Percentiles rank a stretch among this genome's conserved stretches.
Conservation (phyloP, 2,329 filamentous ascomycete genomes). For the Rugonectria rugulosa region DNA sequence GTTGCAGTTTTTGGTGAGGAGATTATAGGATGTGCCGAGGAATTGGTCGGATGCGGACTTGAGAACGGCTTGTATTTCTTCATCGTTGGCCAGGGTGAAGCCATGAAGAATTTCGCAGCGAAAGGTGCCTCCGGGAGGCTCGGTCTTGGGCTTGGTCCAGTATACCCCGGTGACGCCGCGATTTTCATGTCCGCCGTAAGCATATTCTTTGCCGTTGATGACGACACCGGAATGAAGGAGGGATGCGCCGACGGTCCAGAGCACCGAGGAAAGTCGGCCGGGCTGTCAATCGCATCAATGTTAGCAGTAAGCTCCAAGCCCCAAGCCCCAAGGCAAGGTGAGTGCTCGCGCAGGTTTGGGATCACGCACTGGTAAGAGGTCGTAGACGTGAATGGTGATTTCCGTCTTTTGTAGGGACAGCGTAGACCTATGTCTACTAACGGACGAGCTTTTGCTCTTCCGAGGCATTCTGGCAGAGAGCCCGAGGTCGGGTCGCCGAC, state of each 20-base stretch:
- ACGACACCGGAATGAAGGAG: constrained; percentile 86
- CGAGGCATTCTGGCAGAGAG: constrained; percentile 38
- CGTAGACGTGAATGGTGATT: constrained; percentile 79
- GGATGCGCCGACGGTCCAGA: constrained; percentile 80
- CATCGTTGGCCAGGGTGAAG: constrained; percentile 73
- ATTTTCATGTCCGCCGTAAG: constrained; percentile 82
- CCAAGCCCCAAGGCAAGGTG: constrained; percentile 5
- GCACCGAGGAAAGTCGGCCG: constrained; percentile 74
- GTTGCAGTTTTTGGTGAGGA: constrained; percentile 87
- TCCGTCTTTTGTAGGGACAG: constrained; percentile 76
- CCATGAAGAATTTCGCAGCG: constrained; percentile 78
- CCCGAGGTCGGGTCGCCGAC: constrained; percentile 6
- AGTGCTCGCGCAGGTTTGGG: constrained; percentile 5
- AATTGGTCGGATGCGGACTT: constrained; percentile 75
- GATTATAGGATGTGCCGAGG: constrained; percentile 78
- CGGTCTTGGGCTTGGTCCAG: constrained; percentile 76
- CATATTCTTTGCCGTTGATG: constrained; percentile 82
- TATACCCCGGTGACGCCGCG: constrained; percentile 79
- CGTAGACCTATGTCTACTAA: constrained; percentile 66
- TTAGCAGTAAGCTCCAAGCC: constrained; percentile 18
- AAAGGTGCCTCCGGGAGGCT: constrained; percentile 81
- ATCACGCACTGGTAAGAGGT: constrained; percentile 70
- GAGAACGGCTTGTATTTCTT: constrained; percentile 76
- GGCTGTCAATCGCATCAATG: constrained; percentile 56
- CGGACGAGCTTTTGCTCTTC: constrained; percentile 37